Conservation (phyloP, 345 rosid species). For the Toxicodendron radicans region DNA sequence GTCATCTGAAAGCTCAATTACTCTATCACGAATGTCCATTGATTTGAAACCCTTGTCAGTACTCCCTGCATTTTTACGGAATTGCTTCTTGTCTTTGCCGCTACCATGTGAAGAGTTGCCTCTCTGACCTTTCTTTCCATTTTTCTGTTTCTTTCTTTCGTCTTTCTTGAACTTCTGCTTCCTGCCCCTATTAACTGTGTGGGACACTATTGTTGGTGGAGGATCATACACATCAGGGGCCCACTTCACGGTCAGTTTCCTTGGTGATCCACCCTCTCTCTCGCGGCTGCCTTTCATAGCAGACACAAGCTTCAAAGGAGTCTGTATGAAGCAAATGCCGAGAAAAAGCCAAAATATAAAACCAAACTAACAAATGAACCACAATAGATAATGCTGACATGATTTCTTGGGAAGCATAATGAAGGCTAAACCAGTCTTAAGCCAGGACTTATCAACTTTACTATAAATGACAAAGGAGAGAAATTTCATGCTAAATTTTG, state of each 20-base stretch:
- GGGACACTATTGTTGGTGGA: constrained; percentile 64
- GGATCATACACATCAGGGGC: constrained; percentile 94
- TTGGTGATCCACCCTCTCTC: constrained; percentile 48
- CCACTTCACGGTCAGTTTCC: constrained; percentile 64
- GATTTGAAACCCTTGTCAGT: constrained; percentile 28
- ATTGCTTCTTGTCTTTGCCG: constrained; percentile 63
- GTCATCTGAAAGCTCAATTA: constrained; percentile 20
- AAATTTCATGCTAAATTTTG: background rate
- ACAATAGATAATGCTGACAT: background rate
- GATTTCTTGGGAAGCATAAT: background rate
- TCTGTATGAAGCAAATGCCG: constrained; percentile 16
- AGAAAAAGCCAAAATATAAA: background rate
- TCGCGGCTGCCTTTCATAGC: constrained; percentile 89
- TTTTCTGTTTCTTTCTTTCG: constrained; percentile 49
- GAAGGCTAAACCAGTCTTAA: constrained; percentile 7
- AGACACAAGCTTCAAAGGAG: constrained; percentile 54
- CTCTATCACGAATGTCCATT: constrained; percentile 25
- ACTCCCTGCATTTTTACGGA: constrained; percentile 39
- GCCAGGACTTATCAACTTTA: background rate
- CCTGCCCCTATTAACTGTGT: constrained; percentile 47
- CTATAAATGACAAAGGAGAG: background rate
- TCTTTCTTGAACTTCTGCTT: constrained; percentile 63
- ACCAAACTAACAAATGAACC: background rate
- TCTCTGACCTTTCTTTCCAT: constrained; percentile 74
- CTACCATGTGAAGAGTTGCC: constrained; percentile 48